These are phyloP conservation scores for Penicillium olsonii DNA, from an alignment of 2,329 filamentous ascomycete species.

Conservation along the genomic window DNA sequence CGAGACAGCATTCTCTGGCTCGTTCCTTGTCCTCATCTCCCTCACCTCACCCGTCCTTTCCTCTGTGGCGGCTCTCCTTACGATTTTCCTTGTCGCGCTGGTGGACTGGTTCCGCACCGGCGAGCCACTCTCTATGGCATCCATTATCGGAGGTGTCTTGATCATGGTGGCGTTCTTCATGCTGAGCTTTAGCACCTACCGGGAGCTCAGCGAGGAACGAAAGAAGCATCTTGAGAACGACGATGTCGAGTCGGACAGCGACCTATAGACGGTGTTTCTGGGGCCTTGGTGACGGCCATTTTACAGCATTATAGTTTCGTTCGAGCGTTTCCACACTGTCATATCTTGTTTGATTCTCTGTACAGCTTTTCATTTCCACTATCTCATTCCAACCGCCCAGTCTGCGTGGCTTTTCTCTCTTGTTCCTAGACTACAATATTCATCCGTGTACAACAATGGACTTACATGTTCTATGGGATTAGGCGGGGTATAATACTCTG, in stretches of 20 bases:
- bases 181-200: slow-evolving; percentile 86
- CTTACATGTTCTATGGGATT: too few relatives aligned
- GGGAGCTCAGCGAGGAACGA: slow-evolving; percentile 86
- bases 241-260: slow-evolving; percentile 44
- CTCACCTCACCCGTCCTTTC: slow-evolving; percentile 90
- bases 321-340: slow-evolving; percentile 3
- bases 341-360: not conserved
- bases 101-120: slow-evolving; percentile 87
- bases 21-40: slow-evolving; percentile 88
- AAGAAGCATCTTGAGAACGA: slow-evolving; percentile 55
- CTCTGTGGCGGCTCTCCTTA: slow-evolving; percentile 88
- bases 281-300: not conserved
- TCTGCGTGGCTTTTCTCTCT: not conserved
- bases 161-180: slow-evolving; percentile 89
- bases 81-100: slow-evolving; percentile 93
- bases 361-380: not conserved
- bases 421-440: not conserved
- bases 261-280: slow-evolving; percentile 33
- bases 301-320: slow-evolving; percentile 7
- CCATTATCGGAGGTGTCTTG: slow-evolving; percentile 77
- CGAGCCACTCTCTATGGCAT: slow-evolving; percentile 70
- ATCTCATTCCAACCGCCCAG: not conserved
- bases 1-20: slow-evolving; percentile 73
- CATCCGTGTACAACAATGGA: too few relatives aligned
- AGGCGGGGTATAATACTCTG: too few relatives aligned